Conservation (phyloP, 345 rosid species). For the Eucalyptus sp. region DNA sequence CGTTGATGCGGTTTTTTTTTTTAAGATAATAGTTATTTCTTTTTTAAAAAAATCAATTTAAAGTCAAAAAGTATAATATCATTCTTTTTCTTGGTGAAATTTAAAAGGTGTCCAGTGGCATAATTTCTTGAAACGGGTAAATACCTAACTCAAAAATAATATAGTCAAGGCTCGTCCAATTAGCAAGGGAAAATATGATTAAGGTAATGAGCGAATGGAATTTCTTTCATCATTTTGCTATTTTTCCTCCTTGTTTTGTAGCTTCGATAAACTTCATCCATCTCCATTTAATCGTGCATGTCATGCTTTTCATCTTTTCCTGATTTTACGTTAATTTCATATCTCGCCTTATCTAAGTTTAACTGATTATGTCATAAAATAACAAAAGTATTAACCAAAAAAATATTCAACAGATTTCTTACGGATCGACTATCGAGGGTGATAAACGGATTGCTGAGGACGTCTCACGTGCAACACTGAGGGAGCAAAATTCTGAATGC, state of each 20-base stretch:
- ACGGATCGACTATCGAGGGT: neutral
- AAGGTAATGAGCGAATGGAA: neutral
- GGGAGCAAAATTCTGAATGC: no score
- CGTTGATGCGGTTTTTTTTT: neutral
- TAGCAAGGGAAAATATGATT: neutral
- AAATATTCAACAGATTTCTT: neutral
- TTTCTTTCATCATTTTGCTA: neutral
- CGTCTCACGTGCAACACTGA: neutral
- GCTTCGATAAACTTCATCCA: neutral
- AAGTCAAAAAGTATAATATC: neutral
- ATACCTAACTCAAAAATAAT: neutral
- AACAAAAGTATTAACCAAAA: neutral
- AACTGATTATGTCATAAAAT: neutral
- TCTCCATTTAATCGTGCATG: neutral
- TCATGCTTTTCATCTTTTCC: neutral
- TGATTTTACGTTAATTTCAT: neutral
- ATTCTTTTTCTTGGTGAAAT: neutral
- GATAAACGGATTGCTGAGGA: neutral
- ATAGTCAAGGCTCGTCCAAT: neutral
- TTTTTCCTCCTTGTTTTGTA: neutral
- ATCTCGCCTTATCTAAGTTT: neutral
- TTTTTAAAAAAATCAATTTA: no score
- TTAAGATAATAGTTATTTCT: neutral
- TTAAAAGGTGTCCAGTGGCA: no score
- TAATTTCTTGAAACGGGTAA: neutral